Percentiles rank a stretch among this genome's conserved stretches.
phyloP scores from a whole-genome alignment of 2,329 filamentous ascomycete species.

The Myrmaecium sp. region DNA sequence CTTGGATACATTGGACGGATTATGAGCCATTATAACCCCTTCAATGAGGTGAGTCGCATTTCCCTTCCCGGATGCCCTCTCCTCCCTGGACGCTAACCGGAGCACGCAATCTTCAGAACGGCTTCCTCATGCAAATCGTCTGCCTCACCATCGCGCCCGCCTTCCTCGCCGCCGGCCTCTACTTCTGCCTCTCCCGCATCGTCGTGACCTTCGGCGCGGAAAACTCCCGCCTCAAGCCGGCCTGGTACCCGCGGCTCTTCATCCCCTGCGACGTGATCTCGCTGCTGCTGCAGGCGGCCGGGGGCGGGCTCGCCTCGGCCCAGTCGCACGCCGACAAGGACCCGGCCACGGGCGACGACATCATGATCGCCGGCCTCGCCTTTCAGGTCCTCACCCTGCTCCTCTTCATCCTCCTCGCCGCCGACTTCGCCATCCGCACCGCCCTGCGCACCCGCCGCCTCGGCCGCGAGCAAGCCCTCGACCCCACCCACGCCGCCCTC shows the following conservation, averaged over 20 bases:
- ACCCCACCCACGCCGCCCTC: slow-evolving; percentile 11
- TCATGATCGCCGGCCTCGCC: slow-evolving; percentile 29
- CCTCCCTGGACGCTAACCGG: not conserved
- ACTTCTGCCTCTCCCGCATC: slow-evolving; percentile 39
- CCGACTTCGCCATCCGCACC: slow-evolving; percentile 23
- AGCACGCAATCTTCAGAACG: slow-evolving; percentile 22
- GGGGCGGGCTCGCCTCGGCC: slow-evolving; percentile 25
- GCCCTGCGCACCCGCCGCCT: slow-evolving; percentile 8
- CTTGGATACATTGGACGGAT: slow-evolving; percentile 47
- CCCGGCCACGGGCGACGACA: slow-evolving; percentile 22
- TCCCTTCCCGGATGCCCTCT: no score
- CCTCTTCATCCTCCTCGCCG: slow-evolving; percentile 23
- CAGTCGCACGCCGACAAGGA: slow-evolving; percentile 14
- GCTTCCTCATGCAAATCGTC: slow-evolving; percentile 51
- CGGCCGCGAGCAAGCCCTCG: slow-evolving; percentile 10
- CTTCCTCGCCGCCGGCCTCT: slow-evolving; percentile 47
- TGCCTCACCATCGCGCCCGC: slow-evolving; percentile 41
- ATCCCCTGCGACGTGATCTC: slow-evolving; percentile 31
- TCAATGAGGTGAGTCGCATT: slow-evolving; percentile 21
- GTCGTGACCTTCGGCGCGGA: slow-evolving; percentile 22
- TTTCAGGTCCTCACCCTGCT: slow-evolving; percentile 28
- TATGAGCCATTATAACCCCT: slow-evolving; percentile 40
- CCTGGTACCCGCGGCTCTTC: slow-evolving; percentile 33
- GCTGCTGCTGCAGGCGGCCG: slow-evolving; percentile 27
- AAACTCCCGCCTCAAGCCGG: slow-evolving; percentile 26